Percentiles rank a stretch among this genome's conserved stretches.
Evolutionary conservation across 2,329 filamentous ascomycete species (phyloP).

Genomic region (Aspergillus latus): DNA sequence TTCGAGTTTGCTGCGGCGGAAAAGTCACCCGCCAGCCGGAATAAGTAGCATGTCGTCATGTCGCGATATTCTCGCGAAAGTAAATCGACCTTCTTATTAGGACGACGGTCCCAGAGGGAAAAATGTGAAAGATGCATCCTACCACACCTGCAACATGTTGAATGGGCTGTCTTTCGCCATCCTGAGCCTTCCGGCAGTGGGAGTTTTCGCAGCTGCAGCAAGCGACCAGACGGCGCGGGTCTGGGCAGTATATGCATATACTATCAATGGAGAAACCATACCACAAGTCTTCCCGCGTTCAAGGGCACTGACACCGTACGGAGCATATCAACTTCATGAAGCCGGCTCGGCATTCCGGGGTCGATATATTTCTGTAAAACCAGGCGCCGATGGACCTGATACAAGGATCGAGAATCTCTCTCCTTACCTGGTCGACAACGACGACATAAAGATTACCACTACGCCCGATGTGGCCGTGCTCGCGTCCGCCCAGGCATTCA

Average conservation of each 20-base stretch:
- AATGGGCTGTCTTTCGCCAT: neutral
- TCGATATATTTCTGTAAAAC: conserved; percentile 49
- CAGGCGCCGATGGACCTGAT: conserved; percentile 24
- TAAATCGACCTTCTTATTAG: neutral
- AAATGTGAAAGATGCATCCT: neutral
- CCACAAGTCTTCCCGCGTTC: conserved; percentile 43
- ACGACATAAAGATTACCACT: conserved; percentile 51
- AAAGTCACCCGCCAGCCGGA: conserved; percentile 6
- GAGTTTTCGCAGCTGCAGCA: conserved; percentile 22
- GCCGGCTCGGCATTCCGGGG: conserved; percentile 54
- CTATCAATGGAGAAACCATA: conserved; percentile 56
- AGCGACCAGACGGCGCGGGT: conserved; percentile 36
- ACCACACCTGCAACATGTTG: conserved; percentile 10
- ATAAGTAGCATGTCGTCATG: conserved; percentile 11
- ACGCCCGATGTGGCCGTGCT: conserved; percentile 49
- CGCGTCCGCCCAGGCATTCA: conserved; percentile 59
- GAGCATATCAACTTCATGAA: conserved; percentile 54
- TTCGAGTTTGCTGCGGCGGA: neutral
- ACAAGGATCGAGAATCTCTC: conserved; percentile 49
- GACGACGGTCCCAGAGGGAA: neutral
- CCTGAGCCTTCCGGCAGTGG: conserved; percentile 1
- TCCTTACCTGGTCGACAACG: conserved; percentile 43
- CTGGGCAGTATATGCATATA: conserved; percentile 55
- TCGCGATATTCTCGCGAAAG: neutral
- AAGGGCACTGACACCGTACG: conserved; percentile 51